phyloP scores from a whole-genome alignment of 2,329 filamentous ascomycete species.

The Aureobasidium sp. region DNA sequence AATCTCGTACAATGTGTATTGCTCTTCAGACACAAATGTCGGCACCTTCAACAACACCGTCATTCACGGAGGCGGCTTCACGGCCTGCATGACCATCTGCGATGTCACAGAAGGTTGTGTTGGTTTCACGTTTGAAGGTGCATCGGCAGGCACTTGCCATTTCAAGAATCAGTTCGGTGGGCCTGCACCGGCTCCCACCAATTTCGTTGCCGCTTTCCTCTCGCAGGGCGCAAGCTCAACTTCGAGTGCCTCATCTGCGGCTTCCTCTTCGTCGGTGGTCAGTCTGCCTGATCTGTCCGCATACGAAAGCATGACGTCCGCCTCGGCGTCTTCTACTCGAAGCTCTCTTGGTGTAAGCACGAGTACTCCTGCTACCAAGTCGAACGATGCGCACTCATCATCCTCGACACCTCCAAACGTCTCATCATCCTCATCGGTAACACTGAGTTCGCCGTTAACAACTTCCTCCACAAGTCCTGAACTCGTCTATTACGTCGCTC shows the following conservation, averaged over 20 bases:
- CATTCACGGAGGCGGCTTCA: conserved; percentile 13
- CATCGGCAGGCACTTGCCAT: conserved; percentile 13
- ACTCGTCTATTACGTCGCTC: conserved; percentile 9
- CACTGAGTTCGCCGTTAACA: not conserved
- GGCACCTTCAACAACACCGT: not conserved
- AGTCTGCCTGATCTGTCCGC: not conserved
- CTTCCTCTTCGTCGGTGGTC: not conserved
- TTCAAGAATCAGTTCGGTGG: conserved; percentile 11
- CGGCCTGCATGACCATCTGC: conserved; percentile 17
- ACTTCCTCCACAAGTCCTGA: conserved; percentile 1
- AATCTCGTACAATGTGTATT: conserved; percentile 16
- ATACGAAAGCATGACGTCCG: not conserved
- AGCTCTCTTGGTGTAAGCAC: not conserved
- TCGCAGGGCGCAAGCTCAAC: not conserved
- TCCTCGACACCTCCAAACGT: not conserved
- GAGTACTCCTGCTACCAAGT: not conserved
- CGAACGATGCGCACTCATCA: not conserved
- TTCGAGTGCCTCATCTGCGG: not conserved
- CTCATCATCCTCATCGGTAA: not conserved
- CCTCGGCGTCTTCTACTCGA: not conserved
- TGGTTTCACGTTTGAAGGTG: conserved; percentile 14
- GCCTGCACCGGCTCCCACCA: not conserved
- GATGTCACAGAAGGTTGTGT: conserved; percentile 15
- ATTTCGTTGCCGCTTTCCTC: conserved; percentile 14
- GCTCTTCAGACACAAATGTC: conserved; percentile 13